Base-by-base conservation (phyloP, 129 eudicot genomes). In the Artemisia annua region DNA sequence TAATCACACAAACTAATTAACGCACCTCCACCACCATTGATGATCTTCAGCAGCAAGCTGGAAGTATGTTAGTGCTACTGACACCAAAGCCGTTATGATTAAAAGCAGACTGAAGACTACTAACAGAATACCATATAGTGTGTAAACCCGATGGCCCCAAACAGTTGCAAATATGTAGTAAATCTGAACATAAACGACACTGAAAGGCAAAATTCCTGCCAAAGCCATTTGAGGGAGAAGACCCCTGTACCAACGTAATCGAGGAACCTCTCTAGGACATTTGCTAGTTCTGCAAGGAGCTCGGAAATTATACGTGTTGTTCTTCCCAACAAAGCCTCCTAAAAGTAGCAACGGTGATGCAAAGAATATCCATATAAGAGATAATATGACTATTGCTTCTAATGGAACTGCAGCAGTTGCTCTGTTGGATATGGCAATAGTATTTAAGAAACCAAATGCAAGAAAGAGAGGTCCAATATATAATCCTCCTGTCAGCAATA, bases 21-120 rank as follows among this genome's bases (percentile, higher is more conserved):
- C 71, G 46, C 50, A 84, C 89, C 89, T 86, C 88, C 91, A 86
- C 91, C 87, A 83, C 91, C 86, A 83, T 69, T 81, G 74, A 86
- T 86, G 85, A 59, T 83, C 85, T 74, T 86, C 90, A 16, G 78
- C 83, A 35, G 87, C 85, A 83, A 20, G 24, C 24, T 20, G 24
- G 24, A 20, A 20, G 1, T 20, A 20, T 20, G 24, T 20, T 1
- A 20, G 24, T 20, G 24, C 24, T 20, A 20, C 24, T 20, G 24
- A 20, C 24, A 20, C 24, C 24, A 20, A 80, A 24, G 87, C 81
- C 7, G 85, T 83, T 18, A 80, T 82, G 44, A 83, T 70, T 59
- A 83, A 54, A 72, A 82, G 85, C 50, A 86, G 73, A 65, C 76
- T 59, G 76, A 82, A 85, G 75, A 79, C 77, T 3, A 79, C 53